Evolutionary conservation across 2,329 filamentous ascomycete genomes (phyloP).

Genomic region (Aspergillus thermomutatus): DNA sequence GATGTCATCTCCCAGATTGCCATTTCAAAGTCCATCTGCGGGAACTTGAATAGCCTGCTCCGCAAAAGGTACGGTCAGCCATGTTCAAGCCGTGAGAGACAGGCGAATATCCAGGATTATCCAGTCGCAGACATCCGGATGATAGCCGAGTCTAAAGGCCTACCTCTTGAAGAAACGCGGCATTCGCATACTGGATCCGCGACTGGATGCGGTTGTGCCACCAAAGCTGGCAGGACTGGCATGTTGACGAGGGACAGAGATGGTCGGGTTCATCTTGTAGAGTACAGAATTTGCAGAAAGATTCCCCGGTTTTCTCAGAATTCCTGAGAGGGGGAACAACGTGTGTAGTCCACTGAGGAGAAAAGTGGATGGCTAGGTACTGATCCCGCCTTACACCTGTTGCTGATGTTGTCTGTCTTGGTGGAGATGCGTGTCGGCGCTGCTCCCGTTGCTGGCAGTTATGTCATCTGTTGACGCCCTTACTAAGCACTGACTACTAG

Average conservation of each 20-base stretch:
- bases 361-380: constrained; percentile 6
- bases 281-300: constrained; percentile 9
- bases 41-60: constrained; percentile 64
- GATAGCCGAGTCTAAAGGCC: background rate
- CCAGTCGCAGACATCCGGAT: background rate
- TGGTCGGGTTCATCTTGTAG: constrained; percentile 56
- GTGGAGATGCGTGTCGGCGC: background rate
- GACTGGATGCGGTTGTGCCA: constrained; percentile 46
- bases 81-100: background rate
- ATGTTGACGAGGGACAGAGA: constrained; percentile 58
- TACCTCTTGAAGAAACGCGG: constrained; percentile 65
- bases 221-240: constrained; percentile 53
- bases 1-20: constrained; percentile 71
- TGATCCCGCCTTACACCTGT: background rate
- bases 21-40: constrained; percentile 72
- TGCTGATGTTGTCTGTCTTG: background rate
- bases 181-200: constrained; percentile 55
- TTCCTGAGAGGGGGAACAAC: background rate
- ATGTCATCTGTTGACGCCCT: background rate
- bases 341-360: background rate
- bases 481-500: background rate
- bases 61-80: constrained; percentile 11
- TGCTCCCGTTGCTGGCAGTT: background rate
- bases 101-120: background rate
- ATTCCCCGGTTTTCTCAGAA: constrained; percentile 1